Percentiles rank a stretch among this genome's conserved stretches.
These are phyloP conservation scores for Fusarium tuaranense DNA, from an alignment of 2,329 filamentous ascomycete species.

Conservation along the genomic window DNA sequence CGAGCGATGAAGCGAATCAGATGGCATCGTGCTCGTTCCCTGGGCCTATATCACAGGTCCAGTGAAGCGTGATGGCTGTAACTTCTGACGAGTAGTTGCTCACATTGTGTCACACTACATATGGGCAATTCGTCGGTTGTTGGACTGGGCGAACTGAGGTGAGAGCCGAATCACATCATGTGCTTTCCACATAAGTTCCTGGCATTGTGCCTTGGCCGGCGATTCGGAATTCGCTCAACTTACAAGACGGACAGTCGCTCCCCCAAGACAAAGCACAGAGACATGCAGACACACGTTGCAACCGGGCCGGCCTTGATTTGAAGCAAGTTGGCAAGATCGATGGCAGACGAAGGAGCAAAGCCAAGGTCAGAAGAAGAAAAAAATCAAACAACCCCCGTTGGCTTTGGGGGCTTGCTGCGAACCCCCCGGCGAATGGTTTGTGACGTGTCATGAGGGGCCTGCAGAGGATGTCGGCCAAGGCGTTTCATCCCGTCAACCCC, in stretches of 20 bases:
- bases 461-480: constrained; percentile 38
- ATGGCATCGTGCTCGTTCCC: background rate
- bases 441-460: constrained; percentile 46
- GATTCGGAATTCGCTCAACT: background rate
- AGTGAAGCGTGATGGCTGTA: background rate
- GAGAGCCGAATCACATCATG: background rate
- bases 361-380: background rate
- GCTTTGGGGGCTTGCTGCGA: constrained; percentile 35
- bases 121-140: background rate
- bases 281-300: background rate
- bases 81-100: background rate
- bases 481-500: constrained; percentile 44
- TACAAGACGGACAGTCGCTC: background rate
- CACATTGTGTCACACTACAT: background rate
- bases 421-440: constrained; percentile 37
- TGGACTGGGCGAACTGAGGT: background rate
- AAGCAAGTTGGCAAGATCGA: constrained; percentile 16
- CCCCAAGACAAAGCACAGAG: constrained; percentile 1
- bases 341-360: background rate
- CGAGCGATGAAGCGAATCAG: background rate
- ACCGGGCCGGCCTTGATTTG: constrained; percentile 15
- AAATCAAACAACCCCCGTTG: constrained; percentile 14
- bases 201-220: background rate
- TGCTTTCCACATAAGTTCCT: background rate
- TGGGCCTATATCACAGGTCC: background rate